Base-by-base conservation (phyloP, 805 yeast genomes). In the Candida cerambycidarum region DNA sequence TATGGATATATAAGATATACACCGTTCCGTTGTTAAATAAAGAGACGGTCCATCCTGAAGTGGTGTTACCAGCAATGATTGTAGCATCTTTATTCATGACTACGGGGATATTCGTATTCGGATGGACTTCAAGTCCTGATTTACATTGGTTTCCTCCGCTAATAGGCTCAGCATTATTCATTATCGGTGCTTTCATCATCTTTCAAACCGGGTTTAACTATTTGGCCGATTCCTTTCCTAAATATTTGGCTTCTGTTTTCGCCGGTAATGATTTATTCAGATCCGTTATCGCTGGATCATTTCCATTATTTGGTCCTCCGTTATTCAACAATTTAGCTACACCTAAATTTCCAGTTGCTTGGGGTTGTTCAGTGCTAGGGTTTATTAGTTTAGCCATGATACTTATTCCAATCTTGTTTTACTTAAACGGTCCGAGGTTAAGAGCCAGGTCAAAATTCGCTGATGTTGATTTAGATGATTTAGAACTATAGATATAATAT, bases 271-370 rank as follows among this genome's bases (percentile, higher is more conserved):
- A 66, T 28, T 59, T 79, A 16, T 68, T 71, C 46, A 71, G 85
- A 42, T 65, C 48, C 5, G 59, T 61, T 1, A 70, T 74, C 50
- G 85, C 82, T 1, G 78, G 79, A 46, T 76, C 73, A 2, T 81
- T 81, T 67, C 85, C 86, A 30, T 65, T 85, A 39, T 83, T 85
- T 58, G 84, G 85, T 4, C 55, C 68, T 31, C 76, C 77, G 24
- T 71, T 85, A 78, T 85, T 75, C 56, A 61, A 65, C 40, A 73
- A 77, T 51, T 61, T 77, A 41, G 73, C 71, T 7, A 71, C 72
- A 38, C 61, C 68, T 2, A 69, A 67, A 29, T 81, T 63, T 53
- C 84, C 85, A 2, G 78, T 76, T 14, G 83, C 69, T 3, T 80
- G 83, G 83, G 85, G 83, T 2, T 62, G 75, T 2, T 65, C 76